These are phyloP conservation scores for Calamus simplicifolius DNA, from an alignment of 176 grass and related monocot genomes.

Conservation along the genomic window DNA sequence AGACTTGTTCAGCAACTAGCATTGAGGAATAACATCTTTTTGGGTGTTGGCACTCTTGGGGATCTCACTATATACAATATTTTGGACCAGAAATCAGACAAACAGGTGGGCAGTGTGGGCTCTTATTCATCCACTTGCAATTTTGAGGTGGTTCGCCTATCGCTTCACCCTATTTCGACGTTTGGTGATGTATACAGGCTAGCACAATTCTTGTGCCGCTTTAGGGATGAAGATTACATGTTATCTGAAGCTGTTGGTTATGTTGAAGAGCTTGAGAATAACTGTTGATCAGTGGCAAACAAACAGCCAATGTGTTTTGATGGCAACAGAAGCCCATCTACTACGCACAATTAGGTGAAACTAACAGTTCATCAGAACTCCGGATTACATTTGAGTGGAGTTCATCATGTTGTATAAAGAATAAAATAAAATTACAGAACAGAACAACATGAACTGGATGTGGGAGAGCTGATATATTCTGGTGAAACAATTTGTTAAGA, in stretches of 20 bases:
- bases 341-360: too few relatives aligned
- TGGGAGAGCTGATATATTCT: too few relatives aligned
- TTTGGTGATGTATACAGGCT: not conserved
- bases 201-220: not conserved
- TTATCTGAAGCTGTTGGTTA: not conserved
- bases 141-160: not conserved
- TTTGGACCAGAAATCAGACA: not conserved
- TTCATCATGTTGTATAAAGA: too few relatives aligned
- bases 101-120: not conserved
- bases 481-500: too few relatives aligned
- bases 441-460: too few relatives aligned
- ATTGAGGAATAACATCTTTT: not conserved
- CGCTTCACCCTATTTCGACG: not conserved
- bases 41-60: not conserved
- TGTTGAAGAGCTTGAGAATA: not conserved
- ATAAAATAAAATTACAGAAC: too few relatives aligned
- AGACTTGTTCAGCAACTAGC: not conserved
- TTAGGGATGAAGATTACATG: conserved; percentile 3
- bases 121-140: not conserved
- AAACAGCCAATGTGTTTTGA: too few relatives aligned
- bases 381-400: too few relatives aligned
- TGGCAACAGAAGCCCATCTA: too few relatives aligned
- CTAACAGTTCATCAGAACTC: too few relatives aligned
- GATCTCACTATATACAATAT: not conserved
- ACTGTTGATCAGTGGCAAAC: not conserved